Base-by-base conservation (phyloP, 2,329 filamentous ascomycete species). In the Teratosphaeriaceae sp. region DNA sequence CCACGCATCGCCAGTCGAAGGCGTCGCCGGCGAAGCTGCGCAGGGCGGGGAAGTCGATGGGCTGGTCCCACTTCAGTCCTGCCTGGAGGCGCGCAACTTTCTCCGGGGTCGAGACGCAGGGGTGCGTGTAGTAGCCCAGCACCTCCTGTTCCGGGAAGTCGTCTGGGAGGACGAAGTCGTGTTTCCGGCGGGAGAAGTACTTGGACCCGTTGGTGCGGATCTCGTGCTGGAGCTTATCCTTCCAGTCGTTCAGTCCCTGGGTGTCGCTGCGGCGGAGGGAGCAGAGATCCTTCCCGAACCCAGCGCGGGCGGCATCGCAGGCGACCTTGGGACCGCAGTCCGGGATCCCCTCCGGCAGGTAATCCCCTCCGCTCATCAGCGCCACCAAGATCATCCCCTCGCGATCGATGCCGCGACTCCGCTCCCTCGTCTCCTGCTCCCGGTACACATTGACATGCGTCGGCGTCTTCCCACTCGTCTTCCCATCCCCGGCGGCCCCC, bases 281-380 rank as follows among this genome's bases (percentile, higher is more conserved):
- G 59, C 85, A 90, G 3, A 97, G 67, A 26, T 83, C 78, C 45
- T 73, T 77, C 2, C 90, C 92, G 63, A 90, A 97, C 0, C 89
- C 88, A 40, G 88, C 92, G 56, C 79, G 79, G 24, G 89, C 89
- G 42, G 92, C 94, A 61, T 96, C 88, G 52, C 85, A 92, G 0
- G 92, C 90, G 9, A 89, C 73, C 59, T 90, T 94, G 38, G 88
- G 79, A 1, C 92, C 92, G 54, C 89, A 94, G 3, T 86, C 85
- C 0, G 85, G 81, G 13, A 98, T 83, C 0, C 92, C 92, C 43
- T 88, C 85, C 0, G 89, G 86, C 0, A 90, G 72, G 55, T 70
- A 71, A 41, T 71, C 67, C 3, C 67, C 67, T 5, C 67, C 67
- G 18, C 55, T 56, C 1, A 71, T 52, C 44, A 70, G 57, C 1